phyloP scores from a whole-genome alignment of 129 eudicot species.

The Artemisia argyi region DNA sequence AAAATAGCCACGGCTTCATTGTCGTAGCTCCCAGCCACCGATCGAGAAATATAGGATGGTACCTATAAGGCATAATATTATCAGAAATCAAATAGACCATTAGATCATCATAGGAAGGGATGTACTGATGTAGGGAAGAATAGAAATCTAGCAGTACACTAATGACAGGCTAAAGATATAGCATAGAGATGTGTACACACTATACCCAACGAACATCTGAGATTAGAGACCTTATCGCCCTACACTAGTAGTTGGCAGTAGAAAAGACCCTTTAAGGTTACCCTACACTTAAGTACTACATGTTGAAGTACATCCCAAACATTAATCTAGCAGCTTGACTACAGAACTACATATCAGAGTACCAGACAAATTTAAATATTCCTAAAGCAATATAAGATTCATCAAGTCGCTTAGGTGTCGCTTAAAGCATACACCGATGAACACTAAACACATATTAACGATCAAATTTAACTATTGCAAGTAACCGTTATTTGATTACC shows the following conservation, averaged over 20 bases:
- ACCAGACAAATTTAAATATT: background rate
- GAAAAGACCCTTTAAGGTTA: too few relatives aligned
- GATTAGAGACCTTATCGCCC: background rate
- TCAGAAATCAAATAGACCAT: background rate
- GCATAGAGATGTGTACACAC: background rate
- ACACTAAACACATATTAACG: background rate
- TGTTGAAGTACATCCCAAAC: background rate
- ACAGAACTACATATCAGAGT: background rate
- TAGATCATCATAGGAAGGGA: background rate
- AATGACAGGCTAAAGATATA: background rate
- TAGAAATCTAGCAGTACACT: conserved; percentile 2
- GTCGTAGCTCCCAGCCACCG: conserved; percentile 99
- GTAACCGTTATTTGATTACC: conserved; percentile 49
- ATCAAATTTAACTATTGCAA: conserved; percentile 6
- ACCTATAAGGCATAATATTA: conserved; percentile 55
- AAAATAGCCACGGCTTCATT: conserved; percentile 99
- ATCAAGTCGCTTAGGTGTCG: conserved; percentile 10
- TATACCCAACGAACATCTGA: background rate
- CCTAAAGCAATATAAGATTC: background rate
- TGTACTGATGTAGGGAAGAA: background rate
- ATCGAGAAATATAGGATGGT: conserved; percentile 97
- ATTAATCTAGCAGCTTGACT: conserved; percentile 14
- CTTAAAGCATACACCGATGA: conserved; percentile 1
- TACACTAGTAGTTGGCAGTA: too few relatives aligned
- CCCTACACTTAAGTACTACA: background rate